These are phyloP conservation scores for Xylaria sp. DNA, from an alignment of 2,329 filamentous ascomycete species.

Conservation along the genomic window DNA sequence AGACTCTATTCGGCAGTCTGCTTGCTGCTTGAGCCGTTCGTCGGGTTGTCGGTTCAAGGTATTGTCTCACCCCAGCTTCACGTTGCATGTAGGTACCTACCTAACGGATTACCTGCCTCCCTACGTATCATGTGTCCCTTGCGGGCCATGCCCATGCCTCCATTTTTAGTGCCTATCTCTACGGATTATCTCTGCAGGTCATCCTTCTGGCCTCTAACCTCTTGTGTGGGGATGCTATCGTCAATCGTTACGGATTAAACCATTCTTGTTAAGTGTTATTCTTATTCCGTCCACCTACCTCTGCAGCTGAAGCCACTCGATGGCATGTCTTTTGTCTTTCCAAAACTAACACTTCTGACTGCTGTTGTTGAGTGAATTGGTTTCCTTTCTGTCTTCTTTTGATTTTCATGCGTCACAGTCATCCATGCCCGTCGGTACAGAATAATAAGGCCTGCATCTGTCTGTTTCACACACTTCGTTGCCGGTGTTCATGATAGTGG, in stretches of 20 bases:
- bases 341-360: constrained; percentile 23
- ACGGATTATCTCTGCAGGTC: constrained; percentile 2
- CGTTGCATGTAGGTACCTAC: constrained; percentile 12
- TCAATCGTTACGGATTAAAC: constrained; percentile 5
- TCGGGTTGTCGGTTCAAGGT: constrained; percentile 24
- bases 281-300: no score
- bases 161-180: constrained; percentile 4
- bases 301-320: constrained; percentile 22
- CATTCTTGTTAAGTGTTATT: no score
- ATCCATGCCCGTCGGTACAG: constrained; percentile 1
- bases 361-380: constrained; percentile 30
- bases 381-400: constrained; percentile 19
- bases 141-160: constrained; percentile 1
- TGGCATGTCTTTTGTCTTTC: constrained; percentile 14
- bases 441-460: constrained; percentile 24
- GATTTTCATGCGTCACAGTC: constrained; percentile 11
- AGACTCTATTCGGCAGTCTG: constrained; percentile 21
- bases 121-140: constrained; percentile 6
- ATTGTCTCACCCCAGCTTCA: constrained; percentile 16
- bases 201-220: constrained; percentile 16
- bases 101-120: neutral
- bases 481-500: constrained; percentile 21
- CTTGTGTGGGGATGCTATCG: constrained; percentile 22
- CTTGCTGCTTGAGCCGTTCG: constrained; percentile 25
- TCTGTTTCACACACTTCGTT: constrained; percentile 19